phyloP scores from a whole-genome alignment of 2,329 filamentous ascomycete species.

The Paracorniculantispora psalliotae region DNA sequence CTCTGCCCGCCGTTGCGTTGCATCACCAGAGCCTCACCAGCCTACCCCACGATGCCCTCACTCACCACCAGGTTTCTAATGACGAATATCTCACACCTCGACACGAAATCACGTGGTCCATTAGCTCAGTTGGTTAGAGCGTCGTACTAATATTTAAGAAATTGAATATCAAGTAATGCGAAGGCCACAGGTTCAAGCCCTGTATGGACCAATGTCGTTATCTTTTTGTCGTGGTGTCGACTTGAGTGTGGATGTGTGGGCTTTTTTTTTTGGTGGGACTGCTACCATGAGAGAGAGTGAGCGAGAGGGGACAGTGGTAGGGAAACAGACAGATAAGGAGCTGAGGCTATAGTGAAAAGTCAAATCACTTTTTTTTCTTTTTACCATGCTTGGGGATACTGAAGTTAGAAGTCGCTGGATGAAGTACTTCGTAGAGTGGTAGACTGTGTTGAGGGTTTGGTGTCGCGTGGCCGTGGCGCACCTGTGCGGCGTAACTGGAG shows the following conservation, averaged over 20 bases:
- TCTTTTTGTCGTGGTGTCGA: neutral
- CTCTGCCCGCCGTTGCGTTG: neutral
- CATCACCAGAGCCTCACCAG: neutral
- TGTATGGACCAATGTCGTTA: conserved; percentile 4
- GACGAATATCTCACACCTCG: neutral
- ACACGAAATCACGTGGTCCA: conserved; percentile 10
- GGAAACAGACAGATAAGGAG: too few species aligned
- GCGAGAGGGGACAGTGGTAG: too few species aligned
- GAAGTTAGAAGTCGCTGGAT: too few species aligned
- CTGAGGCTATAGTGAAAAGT: too few species aligned
- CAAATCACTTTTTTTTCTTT: too few species aligned
- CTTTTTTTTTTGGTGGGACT: neutral
- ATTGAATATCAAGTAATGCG: conserved; percentile 14
- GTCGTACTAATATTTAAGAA: conserved; percentile 11
- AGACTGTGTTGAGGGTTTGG: too few species aligned
- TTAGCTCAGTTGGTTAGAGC: conserved; percentile 14
- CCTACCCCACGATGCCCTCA: neutral
- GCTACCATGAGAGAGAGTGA: too few species aligned
- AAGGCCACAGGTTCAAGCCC: conserved; percentile 13
- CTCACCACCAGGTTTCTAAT: neutral
- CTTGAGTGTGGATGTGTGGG: neutral
- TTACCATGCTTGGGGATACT: too few species aligned
- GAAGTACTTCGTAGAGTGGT: too few species aligned
- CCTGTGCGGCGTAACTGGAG: too few species aligned
- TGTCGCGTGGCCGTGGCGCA: too few species aligned